Conservation (phyloP, 768 basidiomycete genomes). For the Mycena rebaudengoi region DNA sequence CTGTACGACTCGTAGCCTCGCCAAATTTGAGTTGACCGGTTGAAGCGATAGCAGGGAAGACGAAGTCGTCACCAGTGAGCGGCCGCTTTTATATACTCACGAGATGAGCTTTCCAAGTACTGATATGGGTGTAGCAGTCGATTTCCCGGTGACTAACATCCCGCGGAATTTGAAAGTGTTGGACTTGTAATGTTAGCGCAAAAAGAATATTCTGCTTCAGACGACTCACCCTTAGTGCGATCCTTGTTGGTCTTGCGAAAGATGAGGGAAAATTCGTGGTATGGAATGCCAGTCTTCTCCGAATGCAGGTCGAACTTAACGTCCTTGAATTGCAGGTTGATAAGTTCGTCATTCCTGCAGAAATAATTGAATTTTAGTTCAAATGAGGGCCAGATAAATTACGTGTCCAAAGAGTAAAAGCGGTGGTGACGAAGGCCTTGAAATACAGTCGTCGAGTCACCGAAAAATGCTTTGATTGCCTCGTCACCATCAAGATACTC, state of each 20-base stretch:
- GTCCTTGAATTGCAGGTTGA: constrained; percentile 19
- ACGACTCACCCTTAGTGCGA: constrained; percentile 23
- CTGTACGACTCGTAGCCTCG: constrained; percentile 30
- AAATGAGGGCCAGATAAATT: not conserved
- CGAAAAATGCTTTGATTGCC: not conserved
- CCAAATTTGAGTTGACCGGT: constrained; percentile 33
- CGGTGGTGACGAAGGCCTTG: constrained; percentile 29
- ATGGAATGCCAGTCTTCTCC: constrained; percentile 8
- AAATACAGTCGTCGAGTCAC: constrained; percentile 19
- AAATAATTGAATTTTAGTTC: not conserved
- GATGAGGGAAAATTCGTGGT: constrained; percentile 25
- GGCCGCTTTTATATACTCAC: constrained; percentile 9
- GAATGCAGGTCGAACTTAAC: constrained; percentile 15
- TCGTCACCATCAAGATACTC: constrained; percentile 19
- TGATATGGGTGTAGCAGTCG: constrained; percentile 26
- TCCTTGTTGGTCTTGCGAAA: constrained; percentile 34
- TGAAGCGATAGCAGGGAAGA: constrained; percentile 34
- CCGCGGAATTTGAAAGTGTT: constrained; percentile 15
- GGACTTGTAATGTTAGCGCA: constrained; percentile 5
- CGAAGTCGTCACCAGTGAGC: constrained; percentile 22
- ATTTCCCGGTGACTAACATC: constrained; percentile 27
- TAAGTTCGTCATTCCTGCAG: constrained; percentile 29
- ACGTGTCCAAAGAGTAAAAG: constrained; percentile 30
- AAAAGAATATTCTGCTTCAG: not conserved
- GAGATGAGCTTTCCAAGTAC: constrained; percentile 20